Evolutionary conservation across 495 filamentous ascomycete genomes (phyloP), one percentile per base, ranked within the genome.

Genomic region (Bacidia rubella): DNA sequence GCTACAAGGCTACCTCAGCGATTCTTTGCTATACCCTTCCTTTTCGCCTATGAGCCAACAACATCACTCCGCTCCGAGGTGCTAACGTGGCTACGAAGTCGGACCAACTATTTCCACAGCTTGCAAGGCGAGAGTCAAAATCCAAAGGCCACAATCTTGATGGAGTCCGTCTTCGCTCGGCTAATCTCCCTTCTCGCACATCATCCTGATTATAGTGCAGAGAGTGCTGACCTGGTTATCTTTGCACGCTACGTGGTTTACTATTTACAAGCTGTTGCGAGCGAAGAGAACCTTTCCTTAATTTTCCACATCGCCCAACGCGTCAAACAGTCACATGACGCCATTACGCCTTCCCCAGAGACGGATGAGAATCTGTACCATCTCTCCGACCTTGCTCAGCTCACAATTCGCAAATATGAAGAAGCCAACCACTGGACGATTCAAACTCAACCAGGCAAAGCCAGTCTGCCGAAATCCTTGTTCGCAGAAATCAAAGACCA

Each of bases 231-330:
- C 47, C 66, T 96, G 43, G 68, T 78, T 19, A 87, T 95, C 61
- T 85, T 90, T 60, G 78, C 84, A 4, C 78, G 75, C 59, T 99
- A 96, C 63, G 77, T 97, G 47, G 68, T 95, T 22, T 95, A 88
- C 67, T 99, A 96, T 63, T 69, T 97, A 38, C 78, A 73, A 32
- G 79, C 81, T 23, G 82, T 96, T 15, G 89, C 85, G 11, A 93
- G 81, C 24, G 82, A 87, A 58, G 79, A 85, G 19, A 97, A 96
- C 59, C 72, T 97, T 7, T 83, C 85, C 0, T 67, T 95, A 54
- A 90, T 99, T 53, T 93, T 82, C 71, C 87, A 95, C 65, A 80
- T 94, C 45, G 90, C 86, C 17, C 87, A 97, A 68, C 82, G 88
- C 9, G 82, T 95, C 46, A 99, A 99, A 68, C 84, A 89, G 66